Base-by-base conservation (phyloP, 805 yeast species). In the Cyberlindnera xishuangbannaensis region DNA sequence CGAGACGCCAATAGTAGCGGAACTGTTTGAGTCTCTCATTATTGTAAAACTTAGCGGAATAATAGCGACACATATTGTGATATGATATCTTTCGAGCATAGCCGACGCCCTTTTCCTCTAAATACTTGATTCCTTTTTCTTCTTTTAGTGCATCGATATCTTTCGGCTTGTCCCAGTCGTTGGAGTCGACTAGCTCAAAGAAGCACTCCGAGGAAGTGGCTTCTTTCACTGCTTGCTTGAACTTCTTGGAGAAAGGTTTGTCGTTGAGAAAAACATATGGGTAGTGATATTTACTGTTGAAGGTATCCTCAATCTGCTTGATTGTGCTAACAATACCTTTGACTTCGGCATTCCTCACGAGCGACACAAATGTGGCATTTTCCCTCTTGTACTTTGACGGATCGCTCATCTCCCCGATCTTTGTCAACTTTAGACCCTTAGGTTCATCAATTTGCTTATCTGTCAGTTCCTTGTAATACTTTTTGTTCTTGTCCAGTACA, bases 21-120 rank as follows among this genome's bases (percentile, higher is more conserved):
- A 68, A 79, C 38, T 82, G 64, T 39, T 66, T 61, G 51, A 84
- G 53, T 36, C 72, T 67, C 10, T 83, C 83, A 41, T 80, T 72
- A 31, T 79, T 67, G 51, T 69, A 81, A 48, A 83, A 81, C 37
- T 59, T 59, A 10, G 73, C 75, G 31, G 81, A 75, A 53, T 83
- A 82, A 56, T 78, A 84, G 17, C 95, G 68, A 53, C 95, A 84
- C 95, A 84, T 84, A 49, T 82, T 79, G 49, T 83, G 94, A 48
- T 84, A 84, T 0, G 87, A 78, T 15, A 52, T 55, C 55, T 61
- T 64, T 15, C 63, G 63, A 2, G 87, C 84, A 51, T 82, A 81
- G 5, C 75, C 76, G 13, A 77, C 69, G 18, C 67, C 62, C 29
- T 70, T 61, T 4, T 58, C 54, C 4, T 45, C 53, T 47, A 76